phyloP scores from a whole-genome alignment of 2,329 filamentous ascomycete genomes.

The Lachnellula suecica region DNA sequence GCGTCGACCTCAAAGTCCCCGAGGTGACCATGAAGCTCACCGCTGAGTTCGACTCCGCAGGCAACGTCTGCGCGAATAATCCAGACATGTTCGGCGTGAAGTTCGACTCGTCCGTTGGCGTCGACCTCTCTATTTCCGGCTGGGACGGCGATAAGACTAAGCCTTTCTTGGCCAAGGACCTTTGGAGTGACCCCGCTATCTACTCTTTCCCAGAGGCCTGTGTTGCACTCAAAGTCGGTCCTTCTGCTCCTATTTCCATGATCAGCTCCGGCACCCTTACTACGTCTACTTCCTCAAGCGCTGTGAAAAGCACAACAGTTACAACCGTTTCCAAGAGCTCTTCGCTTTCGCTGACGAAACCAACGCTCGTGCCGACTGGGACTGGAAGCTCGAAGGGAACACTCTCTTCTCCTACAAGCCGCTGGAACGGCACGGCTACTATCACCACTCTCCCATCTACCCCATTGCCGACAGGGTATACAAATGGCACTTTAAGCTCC shows the following conservation, averaged over 20 bases:
- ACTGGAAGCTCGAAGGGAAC: too few relatives aligned
- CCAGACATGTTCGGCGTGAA: conserved; percentile 5
- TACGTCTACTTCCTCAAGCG: neutral
- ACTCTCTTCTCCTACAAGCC: too few relatives aligned
- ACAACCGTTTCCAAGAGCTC: too few relatives aligned
- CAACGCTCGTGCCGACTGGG: too few relatives aligned
- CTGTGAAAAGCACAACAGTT: too few relatives aligned
- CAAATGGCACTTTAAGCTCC: too few relatives aligned
- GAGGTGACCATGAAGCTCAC: conserved; percentile 1
- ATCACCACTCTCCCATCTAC: too few relatives aligned
- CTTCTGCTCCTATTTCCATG: conserved; percentile 1
- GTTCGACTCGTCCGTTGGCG: conserved; percentile 1
- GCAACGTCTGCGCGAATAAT: conserved; percentile 5
- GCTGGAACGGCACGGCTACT: too few relatives aligned
- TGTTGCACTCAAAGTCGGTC: neutral
- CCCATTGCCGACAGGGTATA: too few relatives aligned
- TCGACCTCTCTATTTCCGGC: conserved; percentile 2
- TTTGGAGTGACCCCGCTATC: neutral
- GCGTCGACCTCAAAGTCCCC: conserved; percentile 3
- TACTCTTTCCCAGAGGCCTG: conserved; percentile 2
- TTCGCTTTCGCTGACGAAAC: too few relatives aligned
- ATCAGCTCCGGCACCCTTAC: neutral
- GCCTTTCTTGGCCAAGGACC: neutral
- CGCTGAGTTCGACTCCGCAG: conserved; percentile 3
- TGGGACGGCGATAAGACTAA: neutral